Conservation (phyloP, 371 early-diverging fungal species). For the Rhizopus stolonifer region DNA sequence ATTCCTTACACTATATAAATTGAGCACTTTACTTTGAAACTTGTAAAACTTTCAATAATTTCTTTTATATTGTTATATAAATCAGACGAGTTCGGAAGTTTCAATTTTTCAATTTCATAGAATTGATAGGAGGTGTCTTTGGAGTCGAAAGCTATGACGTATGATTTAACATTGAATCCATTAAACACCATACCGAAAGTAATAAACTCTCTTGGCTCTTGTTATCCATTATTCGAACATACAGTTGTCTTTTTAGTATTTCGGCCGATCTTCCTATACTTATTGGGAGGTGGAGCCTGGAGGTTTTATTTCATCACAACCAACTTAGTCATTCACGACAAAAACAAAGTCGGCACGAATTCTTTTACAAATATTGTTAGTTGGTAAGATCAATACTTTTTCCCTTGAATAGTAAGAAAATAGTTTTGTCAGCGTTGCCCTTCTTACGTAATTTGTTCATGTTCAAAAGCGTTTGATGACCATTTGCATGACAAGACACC, state of each 20-base stretch:
- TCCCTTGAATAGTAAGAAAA: slow-evolving; percentile 12
- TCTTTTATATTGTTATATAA: slow-evolving; percentile 19
- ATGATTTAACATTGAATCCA: slow-evolving; percentile 17
- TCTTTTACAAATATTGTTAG: slow-evolving; percentile 12
- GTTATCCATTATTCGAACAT: slow-evolving; percentile 19
- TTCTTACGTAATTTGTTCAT: no score
- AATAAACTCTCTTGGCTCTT: slow-evolving; percentile 18
- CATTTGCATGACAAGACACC: slow-evolving; percentile 10
- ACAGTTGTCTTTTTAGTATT: slow-evolving; percentile 17
- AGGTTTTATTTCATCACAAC: slow-evolving; percentile 19
- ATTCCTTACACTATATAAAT: no score
- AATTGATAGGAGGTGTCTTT: slow-evolving; percentile 17
- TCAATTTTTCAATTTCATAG: slow-evolving; percentile 16
- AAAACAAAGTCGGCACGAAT: slow-evolving; percentile 15
- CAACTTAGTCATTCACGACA: slow-evolving; percentile 15
- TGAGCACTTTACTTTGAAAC: slow-evolving; percentile 23
- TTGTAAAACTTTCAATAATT: slow-evolving; percentile 14
- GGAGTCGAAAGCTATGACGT: slow-evolving; percentile 15
- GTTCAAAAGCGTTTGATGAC: slow-evolving; percentile 16
- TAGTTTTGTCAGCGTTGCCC: no score
- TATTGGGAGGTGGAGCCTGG: slow-evolving; percentile 9
- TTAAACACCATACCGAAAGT: slow-evolving; percentile 19
- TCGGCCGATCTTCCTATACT: slow-evolving; percentile 20
- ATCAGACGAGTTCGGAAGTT: slow-evolving; percentile 17
- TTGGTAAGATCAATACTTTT: slow-evolving; percentile 15